Base-by-base conservation (phyloP, 208 protist species). In the Leptomonas seymouri region DNA sequence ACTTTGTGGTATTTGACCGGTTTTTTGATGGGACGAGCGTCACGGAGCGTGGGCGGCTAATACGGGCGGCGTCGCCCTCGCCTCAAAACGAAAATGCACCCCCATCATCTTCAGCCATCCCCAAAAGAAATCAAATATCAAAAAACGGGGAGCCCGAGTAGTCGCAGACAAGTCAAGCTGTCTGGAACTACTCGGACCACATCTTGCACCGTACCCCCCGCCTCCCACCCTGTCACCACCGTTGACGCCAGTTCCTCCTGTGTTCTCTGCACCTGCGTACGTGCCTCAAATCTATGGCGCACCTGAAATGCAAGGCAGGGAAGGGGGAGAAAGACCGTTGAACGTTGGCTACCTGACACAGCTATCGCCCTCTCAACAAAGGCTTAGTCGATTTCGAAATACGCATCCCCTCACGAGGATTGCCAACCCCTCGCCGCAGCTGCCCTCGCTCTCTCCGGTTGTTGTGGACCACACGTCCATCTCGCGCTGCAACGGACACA, bases 1-100 rank as follows among this genome's bases (percentile, higher is more conserved):
- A 98, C 71, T 98, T 97, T 57, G 93, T 98, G 5, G 91, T 98
- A n/a, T 98, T 95, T 58, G 68, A 94, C 25, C 41, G 64, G 15
- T 98, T 95, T 61, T 98, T 96, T 66, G 86, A 91, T 34, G 30
- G 62, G 36, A 85, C 84, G 27, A 76, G 65, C 28, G 78, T 86
- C 3, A 80, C 80, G 14, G 84, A 90, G 68, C 74, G 81, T 5
- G 81, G 81, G 15, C 72, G 64, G 60, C 71, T 87, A 44, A 54
- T 66, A 18, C 80, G 83, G 15, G 25, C 45, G 21, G 21, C 65
- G 23, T 58, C 60, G 20, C 53, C 64, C 46, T 23, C 31, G 2
- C 3, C 34, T 7, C 15, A 21, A 21, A 16, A 27, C n/a, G 42
- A 21, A 31, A 27, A 25, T 14, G 45, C 25, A 12, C 16, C 51